Base-by-base conservation (phyloP, 2,329 filamentous ascomycete species). In the Colletotrichum chrysophilum region DNA sequence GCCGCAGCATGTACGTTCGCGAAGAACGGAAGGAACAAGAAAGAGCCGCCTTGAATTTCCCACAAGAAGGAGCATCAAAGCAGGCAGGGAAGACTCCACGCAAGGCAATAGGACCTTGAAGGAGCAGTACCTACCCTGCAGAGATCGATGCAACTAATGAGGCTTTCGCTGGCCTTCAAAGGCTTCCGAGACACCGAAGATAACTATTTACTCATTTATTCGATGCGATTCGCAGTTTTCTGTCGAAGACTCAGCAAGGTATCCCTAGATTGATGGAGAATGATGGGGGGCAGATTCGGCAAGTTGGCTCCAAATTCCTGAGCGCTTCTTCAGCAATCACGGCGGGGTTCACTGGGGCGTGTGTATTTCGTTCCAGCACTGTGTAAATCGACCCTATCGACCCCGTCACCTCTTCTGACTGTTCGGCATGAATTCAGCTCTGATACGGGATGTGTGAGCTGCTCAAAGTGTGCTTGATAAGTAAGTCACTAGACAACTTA, bases 361-460 rank as follows among this genome's bases (percentile, higher is more conserved):
- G 43, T 52, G 10, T n/a, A 52, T 52, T 52, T 21, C 2, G 43
- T 21, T 52, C 10, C 5, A 4, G n/a, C 43, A 52, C 43, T 52
- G 43, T 52, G 43, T 21, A 52, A 52, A 13, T 52, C 36, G 36
- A 36, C 2, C 36, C 14, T 0, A 9, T 9, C 6, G n/a, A 13
- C 43, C 4, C 6, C n/a, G 7, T 52, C n/a, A 13, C 43, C 43
- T 21, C 43, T n/a, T 48, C 43, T 21, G 1, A 13, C n/a, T 3
- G 1, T 21, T 52, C 0, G 43, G 10, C 21, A 0, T 21, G 5
- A 21, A 52, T 12, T 13, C n/a, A 13, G 43, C n/a, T 4, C n/a
- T 52, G 43, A 7, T 13, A 3, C n/a, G 10, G n/a, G n/a, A 21
- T 21, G 43, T 4, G 13, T 21, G 43, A 21, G n/a, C 43, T 52